Percentiles rank a stretch among this genome's conserved stretches.
Conservation (phyloP, 495 filamentous ascomycete species). For the Aspergillus coremiiformis region DNA sequence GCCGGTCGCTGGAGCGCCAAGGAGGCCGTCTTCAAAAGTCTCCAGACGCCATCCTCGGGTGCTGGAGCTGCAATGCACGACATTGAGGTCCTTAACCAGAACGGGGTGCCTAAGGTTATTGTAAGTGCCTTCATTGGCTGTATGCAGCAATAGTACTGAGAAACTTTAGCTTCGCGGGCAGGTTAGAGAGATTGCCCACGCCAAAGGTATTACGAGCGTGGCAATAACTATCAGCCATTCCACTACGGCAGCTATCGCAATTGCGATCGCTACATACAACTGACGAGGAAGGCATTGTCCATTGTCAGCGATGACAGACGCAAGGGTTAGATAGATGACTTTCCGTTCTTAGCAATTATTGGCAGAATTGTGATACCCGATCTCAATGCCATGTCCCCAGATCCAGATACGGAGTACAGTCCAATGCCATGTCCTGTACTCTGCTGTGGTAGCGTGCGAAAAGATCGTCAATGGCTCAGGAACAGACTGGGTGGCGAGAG, state of each 20-base stretch:
- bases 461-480: too few species aligned
- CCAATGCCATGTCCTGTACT: too few species aligned
- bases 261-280: constrained; percentile 16
- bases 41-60: constrained; percentile 52
- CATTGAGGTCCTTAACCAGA: constrained; percentile 76
- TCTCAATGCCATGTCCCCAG: too few species aligned
- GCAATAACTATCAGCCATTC: constrained; percentile 19
- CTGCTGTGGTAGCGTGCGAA: too few species aligned
- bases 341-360: too few species aligned
- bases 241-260: constrained; percentile 11
- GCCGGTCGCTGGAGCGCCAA: constrained; percentile 94
- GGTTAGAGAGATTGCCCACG: constrained; percentile 9
- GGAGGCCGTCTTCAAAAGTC: constrained; percentile 97
- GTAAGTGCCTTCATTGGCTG: constrained; percentile 1
- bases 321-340: too few species aligned
- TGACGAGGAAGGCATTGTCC: too few species aligned
- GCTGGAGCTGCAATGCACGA: constrained; percentile 83
- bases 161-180: constrained; percentile 12
- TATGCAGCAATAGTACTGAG: background rate
- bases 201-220: constrained; percentile 9
- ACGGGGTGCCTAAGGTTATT: constrained; percentile 10
- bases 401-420: too few species aligned
- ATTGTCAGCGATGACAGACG: too few species aligned
- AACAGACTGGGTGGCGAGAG: too few species aligned
- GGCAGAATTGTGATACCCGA: too few species aligned